Percentiles rank a stretch among this genome's conserved stretches.
phyloP scores from a whole-genome alignment of 306 rosid genomes.

The Hippophae rhamnoides region DNA sequence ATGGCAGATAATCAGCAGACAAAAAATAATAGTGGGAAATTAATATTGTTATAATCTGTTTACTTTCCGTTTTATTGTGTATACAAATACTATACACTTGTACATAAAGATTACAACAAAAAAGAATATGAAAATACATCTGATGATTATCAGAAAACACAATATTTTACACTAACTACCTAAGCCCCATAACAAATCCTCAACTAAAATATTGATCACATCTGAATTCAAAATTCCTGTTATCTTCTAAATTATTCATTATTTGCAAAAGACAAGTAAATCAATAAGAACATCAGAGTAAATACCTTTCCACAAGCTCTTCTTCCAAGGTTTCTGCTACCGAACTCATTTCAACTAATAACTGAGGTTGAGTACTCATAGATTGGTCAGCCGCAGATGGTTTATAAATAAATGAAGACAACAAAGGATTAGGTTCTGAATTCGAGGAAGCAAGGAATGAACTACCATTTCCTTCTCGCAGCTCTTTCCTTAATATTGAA shows the following conservation, averaged over 20 bases:
- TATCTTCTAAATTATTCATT: background rate
- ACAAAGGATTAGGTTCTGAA: slow-evolving; percentile 70
- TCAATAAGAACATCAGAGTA: background rate
- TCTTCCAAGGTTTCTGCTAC: slow-evolving; percentile 38
- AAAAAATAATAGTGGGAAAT: too few relatives aligned
- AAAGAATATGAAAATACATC: too few relatives aligned
- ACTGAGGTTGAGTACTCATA: slow-evolving; percentile 24
- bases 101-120: too few relatives aligned
- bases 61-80: too few relatives aligned
- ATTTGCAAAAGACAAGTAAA: background rate
- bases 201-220: too few relatives aligned
- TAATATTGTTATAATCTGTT: too few relatives aligned
- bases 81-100: too few relatives aligned
- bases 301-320: slow-evolving; percentile 38
- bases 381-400: slow-evolving; percentile 30
- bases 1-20: too few relatives aligned
- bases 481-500: slow-evolving; percentile 64
- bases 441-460: slow-evolving; percentile 40
- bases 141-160: too few relatives aligned
- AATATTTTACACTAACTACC: too few relatives aligned
- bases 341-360: slow-evolving; percentile 31
- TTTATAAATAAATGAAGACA: slow-evolving; percentile 73
- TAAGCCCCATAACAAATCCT: too few relatives aligned
- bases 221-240: too few relatives aligned
- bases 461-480: slow-evolving; percentile 75